Base-by-base conservation (phyloP, 169 alveolate species). In the Plasmodium vivax region DNA sequence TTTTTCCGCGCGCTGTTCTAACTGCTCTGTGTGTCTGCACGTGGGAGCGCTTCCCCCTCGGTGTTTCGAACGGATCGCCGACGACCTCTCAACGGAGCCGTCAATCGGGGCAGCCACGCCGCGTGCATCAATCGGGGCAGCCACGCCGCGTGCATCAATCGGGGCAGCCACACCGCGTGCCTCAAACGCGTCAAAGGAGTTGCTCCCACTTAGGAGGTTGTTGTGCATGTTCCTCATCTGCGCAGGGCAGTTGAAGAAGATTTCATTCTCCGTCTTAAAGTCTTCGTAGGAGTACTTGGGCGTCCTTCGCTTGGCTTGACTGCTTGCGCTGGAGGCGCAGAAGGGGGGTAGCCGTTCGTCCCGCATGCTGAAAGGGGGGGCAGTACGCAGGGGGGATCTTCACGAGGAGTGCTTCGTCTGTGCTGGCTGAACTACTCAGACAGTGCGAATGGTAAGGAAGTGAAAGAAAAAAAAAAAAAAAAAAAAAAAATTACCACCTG, bases 141-240 rank as follows among this genome's bases (percentile, higher is more conserved):
- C n/a, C n/a, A n/a, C n/a, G n/a, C n/a, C 72, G 12, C 72, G 23
- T 56, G 27, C 23, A 16, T n/a, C 2, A 56, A 2, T 0, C 34
- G 23, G 2, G n/a, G 3, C 10, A 27, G 1, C 1, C n/a, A 41
- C 27, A 41, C 43, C 34, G 14, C 68, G 2, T n/a, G n/a, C n/a
- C n/a, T 45, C 41, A 36, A 47, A 43, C 41, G 8, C 45, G 10
- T 54, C 72, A n/a, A 71, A 68, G 32, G 47, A 41, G 32, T 68
- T 51, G 54, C 47, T 71, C 23, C 47, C 58, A 16, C 68, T 32
- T n/a, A 83, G 23, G 7, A 58, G n/a, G 14, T n/a, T 83, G 32
- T 45, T 84, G 75, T 27, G 71, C 41, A 84, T 51, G 68, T n/a
- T 71, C 71, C 32, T 83, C 45, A 58, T 83, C 23, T 34, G 56